Conservation (phyloP, 2,329 filamentous ascomycete species). For the Penicillium expansum region DNA sequence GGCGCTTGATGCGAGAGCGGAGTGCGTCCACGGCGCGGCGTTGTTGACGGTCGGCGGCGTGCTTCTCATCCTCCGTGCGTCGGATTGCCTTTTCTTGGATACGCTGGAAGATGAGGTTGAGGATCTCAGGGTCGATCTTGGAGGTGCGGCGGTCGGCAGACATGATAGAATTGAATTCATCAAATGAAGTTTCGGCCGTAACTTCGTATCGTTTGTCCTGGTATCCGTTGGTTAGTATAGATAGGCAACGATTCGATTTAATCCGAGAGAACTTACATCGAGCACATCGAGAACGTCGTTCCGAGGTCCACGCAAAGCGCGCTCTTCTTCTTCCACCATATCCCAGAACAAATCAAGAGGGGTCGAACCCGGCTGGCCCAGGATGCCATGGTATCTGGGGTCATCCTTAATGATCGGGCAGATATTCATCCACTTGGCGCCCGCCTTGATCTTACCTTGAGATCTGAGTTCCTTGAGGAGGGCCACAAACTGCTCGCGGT, state of each 20-base stretch:
- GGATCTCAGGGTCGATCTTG: constrained; percentile 75
- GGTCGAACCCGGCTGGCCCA: constrained; percentile 78
- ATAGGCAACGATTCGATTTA: background rate
- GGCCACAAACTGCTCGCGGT: constrained; percentile 74
- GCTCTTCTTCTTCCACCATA: constrained; percentile 87
- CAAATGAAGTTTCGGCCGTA: constrained; percentile 77
- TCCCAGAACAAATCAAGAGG: constrained; percentile 97
- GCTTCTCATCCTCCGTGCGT: constrained; percentile 79
- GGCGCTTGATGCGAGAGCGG: constrained; percentile 79
- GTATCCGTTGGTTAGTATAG: constrained; percentile 36
- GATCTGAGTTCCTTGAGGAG: constrained; percentile 72
- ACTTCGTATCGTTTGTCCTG: constrained; percentile 92
- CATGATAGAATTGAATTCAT: constrained; percentile 82
- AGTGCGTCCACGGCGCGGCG: constrained; percentile 80
- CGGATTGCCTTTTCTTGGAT: constrained; percentile 82
- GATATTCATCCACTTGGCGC: constrained; percentile 84
- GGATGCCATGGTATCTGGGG: constrained; percentile 75
- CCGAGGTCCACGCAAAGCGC: constrained; percentile 72
- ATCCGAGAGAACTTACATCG: constrained; percentile 61
- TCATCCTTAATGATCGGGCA: constrained; percentile 73
- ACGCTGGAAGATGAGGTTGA: constrained; percentile 80
- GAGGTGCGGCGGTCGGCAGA: constrained; percentile 83
- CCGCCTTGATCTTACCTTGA: constrained; percentile 80
- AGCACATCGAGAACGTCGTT: constrained; percentile 86
- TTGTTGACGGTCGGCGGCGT: constrained; percentile 77